Percentiles rank a stretch among this genome's conserved stretches.
phyloP scores from a whole-genome alignment of 1,284 basidiomycete genomes.

The Sphagnurus paluster region DNA sequence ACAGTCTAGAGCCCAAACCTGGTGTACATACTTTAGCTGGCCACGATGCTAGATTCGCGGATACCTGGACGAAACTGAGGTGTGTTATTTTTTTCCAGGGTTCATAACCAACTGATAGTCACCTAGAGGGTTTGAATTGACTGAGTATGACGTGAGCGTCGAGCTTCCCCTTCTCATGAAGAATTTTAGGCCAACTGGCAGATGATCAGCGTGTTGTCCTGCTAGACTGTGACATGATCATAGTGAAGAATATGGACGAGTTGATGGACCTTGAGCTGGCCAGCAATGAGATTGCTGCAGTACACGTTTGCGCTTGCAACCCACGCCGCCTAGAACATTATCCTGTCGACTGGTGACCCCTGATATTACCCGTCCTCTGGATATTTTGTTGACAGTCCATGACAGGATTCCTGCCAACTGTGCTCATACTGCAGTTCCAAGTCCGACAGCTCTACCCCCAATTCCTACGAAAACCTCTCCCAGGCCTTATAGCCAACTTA shows the following conservation, averaged over 20 bases:
- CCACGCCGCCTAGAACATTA: slow-evolving; percentile 84
- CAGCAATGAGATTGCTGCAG: slow-evolving; percentile 77
- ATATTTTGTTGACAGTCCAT: slow-evolving; percentile 5
- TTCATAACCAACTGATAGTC: neutral
- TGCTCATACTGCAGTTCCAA: slow-evolving; percentile 67
- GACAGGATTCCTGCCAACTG: slow-evolving; percentile 88
- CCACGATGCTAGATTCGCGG: slow-evolving; percentile 70
- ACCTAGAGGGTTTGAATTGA: slow-evolving; percentile 71
- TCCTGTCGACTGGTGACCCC: slow-evolving; percentile 81
- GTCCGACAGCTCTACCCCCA: slow-evolving; percentile 51
- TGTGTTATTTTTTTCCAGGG: slow-evolving; percentile 30
- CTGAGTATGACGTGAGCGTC: slow-evolving; percentile 68
- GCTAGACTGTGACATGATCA: slow-evolving; percentile 91
- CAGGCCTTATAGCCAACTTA: slow-evolving; percentile 78
- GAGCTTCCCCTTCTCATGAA: slow-evolving; percentile 1
- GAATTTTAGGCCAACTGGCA: slow-evolving; percentile 3
- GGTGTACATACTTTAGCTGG: slow-evolving; percentile 48
- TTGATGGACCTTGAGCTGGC: slow-evolving; percentile 74
- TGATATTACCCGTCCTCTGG: neutral
- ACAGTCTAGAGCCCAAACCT: slow-evolving; percentile 56
- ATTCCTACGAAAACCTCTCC: slow-evolving; percentile 53
- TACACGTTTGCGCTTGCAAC: slow-evolving; percentile 93
- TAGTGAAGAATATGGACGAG: slow-evolving; percentile 89
- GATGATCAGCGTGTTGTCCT: slow-evolving; percentile 71
- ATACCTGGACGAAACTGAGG: slow-evolving; percentile 93